Evolutionary conservation across 352 stramenopile genomes (phyloP).

Genomic region (Phytophthora crassamura): DNA sequence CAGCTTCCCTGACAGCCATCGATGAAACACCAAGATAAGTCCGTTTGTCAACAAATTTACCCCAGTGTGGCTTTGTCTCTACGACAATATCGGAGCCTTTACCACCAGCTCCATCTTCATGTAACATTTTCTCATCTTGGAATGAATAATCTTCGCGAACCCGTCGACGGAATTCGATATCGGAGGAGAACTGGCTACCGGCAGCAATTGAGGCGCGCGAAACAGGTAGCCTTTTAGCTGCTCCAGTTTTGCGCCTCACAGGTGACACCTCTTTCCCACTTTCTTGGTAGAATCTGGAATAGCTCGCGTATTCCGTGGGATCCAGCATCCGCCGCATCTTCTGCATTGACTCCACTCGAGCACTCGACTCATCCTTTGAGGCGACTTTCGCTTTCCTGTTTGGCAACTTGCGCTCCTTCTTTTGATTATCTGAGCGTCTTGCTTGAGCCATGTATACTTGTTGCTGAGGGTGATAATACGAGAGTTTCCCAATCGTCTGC

Average conservation of each 20-base stretch:
- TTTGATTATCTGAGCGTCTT: not conserved
- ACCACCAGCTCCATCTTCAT: too few relatives aligned
- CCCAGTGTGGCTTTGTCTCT: too few relatives aligned
- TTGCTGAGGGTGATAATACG: conserved; percentile 47
- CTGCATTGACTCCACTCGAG: conserved; percentile 19
- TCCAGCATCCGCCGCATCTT: conserved; percentile 34
- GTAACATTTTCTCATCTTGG: too few relatives aligned
- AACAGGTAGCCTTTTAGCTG: not conserved
- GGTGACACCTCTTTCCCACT: not conserved
- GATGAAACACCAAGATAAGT: too few relatives aligned
- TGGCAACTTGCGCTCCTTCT: conserved; percentile 5
- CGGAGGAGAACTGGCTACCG: too few relatives aligned
- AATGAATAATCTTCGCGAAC: too few relatives aligned
- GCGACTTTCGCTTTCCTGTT: conserved; percentile 13
- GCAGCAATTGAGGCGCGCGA: too few relatives aligned
- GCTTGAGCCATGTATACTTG: conserved; percentile 17
- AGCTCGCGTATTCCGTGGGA: conserved; percentile 29
- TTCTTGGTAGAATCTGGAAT: conserved; percentile 27
- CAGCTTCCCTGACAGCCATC: too few relatives aligned
- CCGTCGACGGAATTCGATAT: not conserved
- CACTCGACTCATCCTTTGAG: conserved; percentile 6
- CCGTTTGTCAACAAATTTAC: too few relatives aligned
- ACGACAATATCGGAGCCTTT: too few relatives aligned
- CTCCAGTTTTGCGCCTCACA: not conserved
- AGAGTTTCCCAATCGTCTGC: conserved; percentile 41